Conservation (phyloP, 768 basidiomycete species). For the Vararia minispora region DNA sequence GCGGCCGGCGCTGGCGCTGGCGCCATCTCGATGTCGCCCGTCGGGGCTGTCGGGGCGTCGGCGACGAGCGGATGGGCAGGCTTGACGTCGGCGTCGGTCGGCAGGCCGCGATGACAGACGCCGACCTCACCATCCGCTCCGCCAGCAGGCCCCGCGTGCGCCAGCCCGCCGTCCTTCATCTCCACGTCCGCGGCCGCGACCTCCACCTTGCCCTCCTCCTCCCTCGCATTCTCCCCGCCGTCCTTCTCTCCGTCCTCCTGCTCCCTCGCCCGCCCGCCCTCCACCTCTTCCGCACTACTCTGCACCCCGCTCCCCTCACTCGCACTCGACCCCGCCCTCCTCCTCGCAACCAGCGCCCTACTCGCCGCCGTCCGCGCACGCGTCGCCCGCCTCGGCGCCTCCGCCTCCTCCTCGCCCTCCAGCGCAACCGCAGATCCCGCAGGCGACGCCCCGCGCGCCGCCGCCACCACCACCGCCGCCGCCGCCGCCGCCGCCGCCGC, state of each 20-base stretch:
- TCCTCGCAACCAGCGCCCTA: conserved; percentile 4
- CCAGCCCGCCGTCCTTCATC: no score
- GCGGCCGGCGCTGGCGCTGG: not conserved
- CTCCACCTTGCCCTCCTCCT: no score
- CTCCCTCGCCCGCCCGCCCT: conserved; percentile 9
- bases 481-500: conserved; percentile 5
- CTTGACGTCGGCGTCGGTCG: no score
- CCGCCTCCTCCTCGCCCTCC: conserved; percentile 9
- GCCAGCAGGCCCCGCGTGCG: no score
- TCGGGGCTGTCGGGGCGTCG: no score
- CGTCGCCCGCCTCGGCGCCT: conserved; percentile 12
- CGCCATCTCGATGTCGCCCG: no score
- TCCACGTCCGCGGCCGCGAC: no score
- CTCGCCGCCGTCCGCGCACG: conserved; percentile 13
- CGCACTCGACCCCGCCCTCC: conserved; percentile 14
- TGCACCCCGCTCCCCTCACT: conserved; percentile 15
- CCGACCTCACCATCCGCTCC: no score
- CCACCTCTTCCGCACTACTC: no score
- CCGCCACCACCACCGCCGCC: conserved; percentile 3
- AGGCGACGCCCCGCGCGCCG: conserved; percentile 10
- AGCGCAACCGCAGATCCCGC: conserved; percentile 7
- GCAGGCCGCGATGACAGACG: no score
- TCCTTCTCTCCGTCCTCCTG: conserved; percentile 8
- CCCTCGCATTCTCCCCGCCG: no score
- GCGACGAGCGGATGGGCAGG: no score